Evolutionary conservation across 495 filamentous ascomycete genomes (phyloP).

Genomic region (Neurospora sp.): DNA sequence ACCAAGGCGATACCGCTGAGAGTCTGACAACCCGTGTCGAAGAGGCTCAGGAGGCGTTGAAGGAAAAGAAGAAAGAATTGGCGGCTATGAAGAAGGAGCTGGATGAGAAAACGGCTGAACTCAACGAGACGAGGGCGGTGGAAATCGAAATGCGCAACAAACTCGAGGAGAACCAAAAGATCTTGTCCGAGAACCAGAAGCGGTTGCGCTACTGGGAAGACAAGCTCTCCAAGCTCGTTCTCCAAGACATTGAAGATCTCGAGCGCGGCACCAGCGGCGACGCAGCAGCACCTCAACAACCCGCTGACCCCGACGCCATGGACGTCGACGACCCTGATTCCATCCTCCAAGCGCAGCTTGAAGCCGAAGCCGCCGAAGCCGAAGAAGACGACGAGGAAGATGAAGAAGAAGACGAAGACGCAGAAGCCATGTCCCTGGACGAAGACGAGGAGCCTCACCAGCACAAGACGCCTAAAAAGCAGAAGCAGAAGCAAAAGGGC

Average conservation of each 20-base stretch:
- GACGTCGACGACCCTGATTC: slow-evolving; percentile 17
- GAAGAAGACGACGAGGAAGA: slow-evolving; percentile 11
- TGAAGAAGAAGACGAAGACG: not conserved
- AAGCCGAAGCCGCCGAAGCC: slow-evolving; percentile 14
- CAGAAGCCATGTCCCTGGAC: not conserved
- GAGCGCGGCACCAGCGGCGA: slow-evolving; percentile 13
- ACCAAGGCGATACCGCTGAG: slow-evolving; percentile 64
- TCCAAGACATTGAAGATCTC: slow-evolving; percentile 71
- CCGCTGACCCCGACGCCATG: slow-evolving; percentile 11
- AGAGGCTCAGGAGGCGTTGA: slow-evolving; percentile 72
- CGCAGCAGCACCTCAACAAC: not conserved
- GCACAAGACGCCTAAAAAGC: not conserved
- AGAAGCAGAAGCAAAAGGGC: not conserved
- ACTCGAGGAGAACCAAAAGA: slow-evolving; percentile 90
- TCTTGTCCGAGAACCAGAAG: slow-evolving; percentile 76
- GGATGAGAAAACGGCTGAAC: slow-evolving; percentile 73
- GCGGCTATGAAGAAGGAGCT: slow-evolving; percentile 70
- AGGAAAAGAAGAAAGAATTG: slow-evolving; percentile 71
- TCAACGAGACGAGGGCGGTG: slow-evolving; percentile 79
- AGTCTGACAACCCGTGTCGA: slow-evolving; percentile 65
- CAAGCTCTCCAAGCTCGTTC: slow-evolving; percentile 66
- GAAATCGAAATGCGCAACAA: slow-evolving; percentile 99
- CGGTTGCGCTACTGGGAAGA: slow-evolving; percentile 76
- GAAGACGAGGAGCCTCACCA: not conserved
- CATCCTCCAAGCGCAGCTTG: slow-evolving; percentile 10